Percentiles rank a stretch among this genome's conserved stretches.
Evolutionary conservation across 78 protist genomes (phyloP).

Genomic region (Pigoraptor vietnamica): DNA sequence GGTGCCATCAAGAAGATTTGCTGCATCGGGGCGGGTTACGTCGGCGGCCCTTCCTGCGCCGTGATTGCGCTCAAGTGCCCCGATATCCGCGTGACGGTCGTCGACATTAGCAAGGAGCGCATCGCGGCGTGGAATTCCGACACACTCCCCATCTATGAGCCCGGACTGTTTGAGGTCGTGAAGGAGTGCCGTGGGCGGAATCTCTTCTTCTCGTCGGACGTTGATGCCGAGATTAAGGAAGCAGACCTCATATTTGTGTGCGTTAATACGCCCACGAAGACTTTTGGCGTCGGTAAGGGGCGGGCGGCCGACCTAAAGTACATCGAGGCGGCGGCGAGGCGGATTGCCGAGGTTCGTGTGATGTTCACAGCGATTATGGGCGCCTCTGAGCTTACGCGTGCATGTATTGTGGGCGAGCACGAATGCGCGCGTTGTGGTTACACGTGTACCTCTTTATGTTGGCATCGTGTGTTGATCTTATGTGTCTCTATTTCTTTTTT

Average conservation of each 20-base stretch:
- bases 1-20: slow-evolving; percentile 16
- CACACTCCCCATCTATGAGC: slow-evolving; percentile 92
- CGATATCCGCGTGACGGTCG: slow-evolving; percentile 56
- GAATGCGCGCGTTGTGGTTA: too few relatives aligned
- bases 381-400: too few relatives aligned
- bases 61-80: slow-evolving; percentile 71
- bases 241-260: slow-evolving; percentile 81
- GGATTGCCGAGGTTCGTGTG: too few relatives aligned
- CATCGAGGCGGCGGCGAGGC: slow-evolving; percentile 50
- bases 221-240: slow-evolving; percentile 40
- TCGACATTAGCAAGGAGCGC: slow-evolving; percentile 43
- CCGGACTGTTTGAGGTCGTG: slow-evolving; percentile 83
- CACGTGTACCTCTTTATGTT: not conserved
- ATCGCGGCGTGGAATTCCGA: slow-evolving; percentile 84
- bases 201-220: slow-evolving; percentile 80
- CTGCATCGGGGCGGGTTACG: slow-evolving; percentile 83
- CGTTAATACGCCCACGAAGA: slow-evolving; percentile 90
- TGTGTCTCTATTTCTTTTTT: too few relatives aligned
- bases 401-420: too few relatives aligned
- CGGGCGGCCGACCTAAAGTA: slow-evolving; percentile 69
- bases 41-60: slow-evolving; percentile 89
- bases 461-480: too few relatives aligned
- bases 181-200: slow-evolving; percentile 53
- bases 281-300: slow-evolving; percentile 66
- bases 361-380: too few relatives aligned